Conservation (phyloP, 257 asterid genomes). For the Linderniella brevidens region DNA sequence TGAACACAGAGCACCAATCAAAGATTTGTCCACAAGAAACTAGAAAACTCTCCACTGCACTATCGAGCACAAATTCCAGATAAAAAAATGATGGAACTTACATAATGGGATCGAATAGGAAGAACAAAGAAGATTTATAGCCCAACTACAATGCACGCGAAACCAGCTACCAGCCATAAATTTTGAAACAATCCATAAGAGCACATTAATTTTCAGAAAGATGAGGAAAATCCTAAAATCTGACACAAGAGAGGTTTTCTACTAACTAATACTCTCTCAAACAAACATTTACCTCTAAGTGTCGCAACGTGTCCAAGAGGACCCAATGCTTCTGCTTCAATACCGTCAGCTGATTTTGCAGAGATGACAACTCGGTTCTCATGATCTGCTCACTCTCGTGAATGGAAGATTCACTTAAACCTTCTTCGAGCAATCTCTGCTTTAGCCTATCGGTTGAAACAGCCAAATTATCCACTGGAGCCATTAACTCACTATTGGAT, state of each 20-base stretch:
- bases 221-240: neutral
- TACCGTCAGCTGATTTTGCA: conserved; percentile 60
- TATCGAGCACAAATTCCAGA: no score
- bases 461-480: conserved; percentile 46
- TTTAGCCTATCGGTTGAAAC: conserved; percentile 71
- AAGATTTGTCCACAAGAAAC: no score
- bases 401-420: conserved; percentile 46
- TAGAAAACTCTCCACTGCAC: no score
- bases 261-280: conserved; percentile 7
- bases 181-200: no score
- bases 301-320: conserved; percentile 69
- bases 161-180: no score
- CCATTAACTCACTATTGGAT: conserved; percentile 91
- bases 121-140: no score
- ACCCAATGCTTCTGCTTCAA: conserved; percentile 82
- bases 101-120: no score
- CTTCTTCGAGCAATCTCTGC: conserved; percentile 64
- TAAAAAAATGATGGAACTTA: no score
- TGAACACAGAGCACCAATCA: no score
- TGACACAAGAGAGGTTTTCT: neutral
- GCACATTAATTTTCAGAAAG: neutral
- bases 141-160: no score
- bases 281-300: conserved; percentile 84
- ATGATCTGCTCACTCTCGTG: conserved; percentile 73
- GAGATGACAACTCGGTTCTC: conserved; percentile 61